phyloP scores from a whole-genome alignment of 2,329 filamentous ascomycete genomes.

The Fusarium begoniae region DNA sequence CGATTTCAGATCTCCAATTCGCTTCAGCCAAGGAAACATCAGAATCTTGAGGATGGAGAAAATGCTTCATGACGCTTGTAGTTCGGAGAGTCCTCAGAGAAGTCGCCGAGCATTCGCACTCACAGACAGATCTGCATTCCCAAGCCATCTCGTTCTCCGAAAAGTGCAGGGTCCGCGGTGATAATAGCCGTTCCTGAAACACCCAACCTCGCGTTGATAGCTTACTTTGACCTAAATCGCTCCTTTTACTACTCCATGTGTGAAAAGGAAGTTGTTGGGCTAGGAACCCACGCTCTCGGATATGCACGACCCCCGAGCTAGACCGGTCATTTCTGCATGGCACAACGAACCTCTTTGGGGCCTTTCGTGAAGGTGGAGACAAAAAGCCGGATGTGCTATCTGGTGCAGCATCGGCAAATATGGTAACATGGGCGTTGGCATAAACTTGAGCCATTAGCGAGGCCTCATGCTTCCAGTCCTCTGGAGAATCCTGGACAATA shows the following conservation, averaged over 20 bases:
- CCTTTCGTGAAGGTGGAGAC: neutral
- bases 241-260: neutral
- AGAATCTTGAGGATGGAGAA: neutral
- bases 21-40: neutral
- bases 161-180: neutral
- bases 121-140: neutral
- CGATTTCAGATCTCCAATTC: neutral
- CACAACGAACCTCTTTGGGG: neutral
- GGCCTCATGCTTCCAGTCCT: slow-evolving; percentile 8
- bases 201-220: neutral
- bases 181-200: neutral
- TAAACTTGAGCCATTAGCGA: slow-evolving; percentile 13
- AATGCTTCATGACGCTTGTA: neutral
- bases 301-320: neutral
- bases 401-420: slow-evolving; percentile 3
- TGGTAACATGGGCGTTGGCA: slow-evolving; percentile 3
- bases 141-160: neutral
- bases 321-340: neutral
- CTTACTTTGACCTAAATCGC: neutral
- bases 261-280: neutral
- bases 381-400: neutral
- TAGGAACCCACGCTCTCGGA: neutral
- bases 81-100: neutral
- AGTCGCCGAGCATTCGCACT: neutral
- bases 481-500: slow-evolving; percentile 8